Percentiles rank a stretch among this genome's conserved stretches.
Evolutionary conservation across 192 early-diverging fungal species (phyloP).

Genomic region (Coemansia sp.): DNA sequence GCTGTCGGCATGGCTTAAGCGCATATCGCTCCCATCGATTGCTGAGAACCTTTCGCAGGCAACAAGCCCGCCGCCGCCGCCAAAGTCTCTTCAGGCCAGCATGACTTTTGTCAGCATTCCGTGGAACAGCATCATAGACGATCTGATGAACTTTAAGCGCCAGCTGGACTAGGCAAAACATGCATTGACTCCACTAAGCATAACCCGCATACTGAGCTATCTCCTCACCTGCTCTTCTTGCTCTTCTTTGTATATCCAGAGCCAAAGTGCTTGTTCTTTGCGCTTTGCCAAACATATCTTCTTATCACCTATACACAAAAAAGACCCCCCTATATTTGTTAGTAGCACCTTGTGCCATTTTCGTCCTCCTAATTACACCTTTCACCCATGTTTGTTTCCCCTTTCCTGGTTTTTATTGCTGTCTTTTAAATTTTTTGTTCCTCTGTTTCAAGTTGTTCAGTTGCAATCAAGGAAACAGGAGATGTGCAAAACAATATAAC

Average conservation of each 20-base stretch:
- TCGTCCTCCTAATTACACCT: neutral
- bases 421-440: neutral
- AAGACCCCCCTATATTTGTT: constrained; percentile 8
- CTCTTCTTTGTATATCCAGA: constrained; percentile 1
- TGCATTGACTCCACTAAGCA: neutral
- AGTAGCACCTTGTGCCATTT: neutral
- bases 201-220: neutral
- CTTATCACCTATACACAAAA: constrained; percentile 8
- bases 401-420: neutral
- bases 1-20: constrained; percentile 57
- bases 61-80: constrained; percentile 58
- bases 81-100: constrained; percentile 76
- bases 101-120: constrained; percentile 96
- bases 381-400: too few relatives aligned
- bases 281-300: constrained; percentile 12
- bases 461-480: too few relatives aligned
- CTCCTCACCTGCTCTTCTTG: neutral
- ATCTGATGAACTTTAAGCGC: constrained; percentile 54
- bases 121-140: constrained; percentile 80
- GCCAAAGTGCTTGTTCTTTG: constrained; percentile 5
- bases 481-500: too few relatives aligned
- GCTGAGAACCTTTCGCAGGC: constrained; percentile 57
- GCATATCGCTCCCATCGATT: constrained; percentile 58
- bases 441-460: too few relatives aligned
- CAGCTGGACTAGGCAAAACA: constrained; percentile 41